Evolutionary conservation across 345 rosid species (phyloP), one percentile per base, ranked within the genome.

Genomic region (Lenwebbia sp.): DNA sequence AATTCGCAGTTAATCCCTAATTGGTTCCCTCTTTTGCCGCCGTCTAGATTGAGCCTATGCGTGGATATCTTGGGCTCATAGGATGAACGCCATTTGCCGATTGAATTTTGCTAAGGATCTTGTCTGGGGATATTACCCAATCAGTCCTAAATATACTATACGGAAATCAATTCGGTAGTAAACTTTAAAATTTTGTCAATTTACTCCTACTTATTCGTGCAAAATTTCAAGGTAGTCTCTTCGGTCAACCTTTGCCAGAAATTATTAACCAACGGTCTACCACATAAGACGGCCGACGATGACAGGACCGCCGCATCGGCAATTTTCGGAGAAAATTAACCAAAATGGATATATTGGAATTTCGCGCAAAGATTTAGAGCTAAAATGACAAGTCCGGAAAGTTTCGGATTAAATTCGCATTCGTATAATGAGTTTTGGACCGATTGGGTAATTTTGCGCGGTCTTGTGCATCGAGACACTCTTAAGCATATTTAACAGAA

Each of bases 221-320:
- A 2, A 8, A 65, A 30, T 65, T 2, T 65, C 1, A 10, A 15
- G 5, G 0, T 17, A 5, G 21, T 14, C 54, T 4, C 17, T 52
- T 5, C 6, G 0, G 15, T 3, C 21, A 62, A 62, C 40, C 30
- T 10, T 28, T 2, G 5, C 0, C 0, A 3, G 11, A 47, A 47
- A 47, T 47, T 47, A 47, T 47, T 47, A 8, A 47, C 51, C 12
- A 2, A 3, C 51, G 12, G 13, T 49, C 12, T 10, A 3, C 19
- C 19, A 5, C 21, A 5, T 52, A 6, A 6, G 21, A 52, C 2
- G 54, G 19, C 19, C 54, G 6, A 15, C 54, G 6, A 51, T 13
- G 54, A 10, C 10, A 6, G 0, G 10, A 28, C 8, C 1, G 11
- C 17, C 5, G 3, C 33, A 37, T 62, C 11, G 14, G 5, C 1